Percentiles rank a stretch among this genome's conserved stretches.
phyloP scores from a whole-genome alignment of 257 asterid species.

The Rehmannia glutinosa region DNA sequence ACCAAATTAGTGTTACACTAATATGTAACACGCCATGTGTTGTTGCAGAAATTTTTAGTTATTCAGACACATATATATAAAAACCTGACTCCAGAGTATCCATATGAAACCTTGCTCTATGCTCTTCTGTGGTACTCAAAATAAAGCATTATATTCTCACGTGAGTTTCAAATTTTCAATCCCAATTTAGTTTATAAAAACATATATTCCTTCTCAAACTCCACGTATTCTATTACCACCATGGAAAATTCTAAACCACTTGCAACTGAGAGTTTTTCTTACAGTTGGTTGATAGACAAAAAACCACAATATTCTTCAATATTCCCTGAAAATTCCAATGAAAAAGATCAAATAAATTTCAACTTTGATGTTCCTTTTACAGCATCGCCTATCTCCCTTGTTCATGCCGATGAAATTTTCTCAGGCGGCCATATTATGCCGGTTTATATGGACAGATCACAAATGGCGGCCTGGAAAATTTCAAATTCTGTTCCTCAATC shows the following conservation, averaged over 20 bases:
- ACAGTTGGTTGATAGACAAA: constrained; percentile 55
- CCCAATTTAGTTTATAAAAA: no score
- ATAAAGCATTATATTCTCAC: neutral
- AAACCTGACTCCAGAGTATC: neutral
- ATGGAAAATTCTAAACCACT: constrained; percentile 55
- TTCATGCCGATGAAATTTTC: constrained; percentile 61
- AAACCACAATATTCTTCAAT: constrained; percentile 22
- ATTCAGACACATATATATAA: neutral
- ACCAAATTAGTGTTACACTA: constrained; percentile 26
- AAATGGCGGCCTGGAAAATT: constrained; percentile 1
- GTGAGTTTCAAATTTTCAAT: neutral
- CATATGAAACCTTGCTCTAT: constrained; percentile 10
- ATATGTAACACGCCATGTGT: constrained; percentile 35
- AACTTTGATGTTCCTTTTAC: constrained; percentile 40
- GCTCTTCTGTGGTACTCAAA: no score
- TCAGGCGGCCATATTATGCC: constrained; percentile 56
- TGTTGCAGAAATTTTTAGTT: constrained; percentile 8
- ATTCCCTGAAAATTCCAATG: constrained; percentile 8
- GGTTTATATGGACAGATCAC: constrained; percentile 20
- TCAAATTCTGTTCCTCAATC: constrained; percentile 28
- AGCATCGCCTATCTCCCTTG: constrained; percentile 28
- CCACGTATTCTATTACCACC: neutral
- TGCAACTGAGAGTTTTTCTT: constrained; percentile 67
- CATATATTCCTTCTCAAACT: neutral
- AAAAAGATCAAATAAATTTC: constrained; percentile 30